These are phyloP conservation scores for Platismatia glauca DNA, from an alignment of 495 filamentous ascomycete species.

Conservation along the genomic window DNA sequence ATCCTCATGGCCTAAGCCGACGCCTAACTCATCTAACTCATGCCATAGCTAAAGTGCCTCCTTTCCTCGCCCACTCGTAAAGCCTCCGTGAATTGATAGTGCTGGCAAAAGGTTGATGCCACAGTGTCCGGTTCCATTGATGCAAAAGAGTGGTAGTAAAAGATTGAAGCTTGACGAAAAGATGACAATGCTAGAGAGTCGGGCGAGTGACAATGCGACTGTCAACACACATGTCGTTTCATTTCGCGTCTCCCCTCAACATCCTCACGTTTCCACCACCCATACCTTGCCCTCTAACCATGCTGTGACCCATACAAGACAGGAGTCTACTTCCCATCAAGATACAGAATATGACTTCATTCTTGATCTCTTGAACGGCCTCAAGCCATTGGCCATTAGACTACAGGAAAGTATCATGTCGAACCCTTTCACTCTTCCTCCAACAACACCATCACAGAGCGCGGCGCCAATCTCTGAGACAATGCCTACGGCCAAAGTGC, in stretches of 20 bases:
- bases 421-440: neutral
- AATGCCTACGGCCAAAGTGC: neutral
- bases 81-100: neutral
- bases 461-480: neutral
- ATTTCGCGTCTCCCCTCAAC: slow-evolving; percentile 1
- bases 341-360: slow-evolving; percentile 1
- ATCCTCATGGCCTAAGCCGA: neutral
- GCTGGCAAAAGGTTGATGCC: neutral
- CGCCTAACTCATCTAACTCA: too few relatives aligned
- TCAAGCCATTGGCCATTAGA: slow-evolving; percentile 14
- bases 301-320: neutral
- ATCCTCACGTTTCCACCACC: neutral
- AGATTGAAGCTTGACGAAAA: neutral
- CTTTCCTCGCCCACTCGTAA: neutral
- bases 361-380: slow-evolving; percentile 12
- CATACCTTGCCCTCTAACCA: neutral
- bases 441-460: neutral
- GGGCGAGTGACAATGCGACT: neutral
- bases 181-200: neutral
- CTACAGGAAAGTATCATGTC: slow-evolving; percentile 15
- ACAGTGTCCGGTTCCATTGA: neutral
- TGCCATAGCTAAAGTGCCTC: neutral
- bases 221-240: neutral
- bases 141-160: neutral
- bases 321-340: neutral